Percentiles rank a stretch among this genome's conserved stretches.
phyloP scores from a whole-genome alignment of 1,284 basidiomycete genomes.

The Leccinum ponderosum region DNA sequence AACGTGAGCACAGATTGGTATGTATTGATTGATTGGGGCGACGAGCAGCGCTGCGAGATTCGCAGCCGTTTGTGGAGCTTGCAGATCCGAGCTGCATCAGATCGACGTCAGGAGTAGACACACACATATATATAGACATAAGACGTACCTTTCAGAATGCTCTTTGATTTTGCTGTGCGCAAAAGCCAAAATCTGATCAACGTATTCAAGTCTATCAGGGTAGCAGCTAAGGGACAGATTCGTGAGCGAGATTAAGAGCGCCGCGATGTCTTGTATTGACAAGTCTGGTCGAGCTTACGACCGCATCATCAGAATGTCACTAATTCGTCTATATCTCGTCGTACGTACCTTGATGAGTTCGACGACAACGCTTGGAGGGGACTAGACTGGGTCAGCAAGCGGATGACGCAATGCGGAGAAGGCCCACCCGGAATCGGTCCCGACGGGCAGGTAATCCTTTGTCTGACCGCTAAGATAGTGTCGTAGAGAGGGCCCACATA shows the following conservation, averaged over 20 bases:
- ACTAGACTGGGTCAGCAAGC: slow-evolving; percentile 40
- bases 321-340: too few relatives aligned
- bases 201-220: slow-evolving; percentile 92
- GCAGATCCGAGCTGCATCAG: slow-evolving; percentile 73
- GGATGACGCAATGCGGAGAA: too few relatives aligned
- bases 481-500: too few relatives aligned
- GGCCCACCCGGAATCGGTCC: too few relatives aligned
- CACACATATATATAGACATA: background rate
- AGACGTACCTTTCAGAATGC: slow-evolving; percentile 69
- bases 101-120: background rate
- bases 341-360: too few relatives aligned
- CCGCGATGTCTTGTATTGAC: too few relatives aligned
- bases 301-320: too few relatives aligned
- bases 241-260: too few relatives aligned
- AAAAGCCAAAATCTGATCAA: slow-evolving; percentile 90
- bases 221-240: slow-evolving; percentile 78
- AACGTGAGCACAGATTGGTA: slow-evolving; percentile 93
- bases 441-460: too few relatives aligned
- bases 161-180: slow-evolving; percentile 85
- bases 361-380: slow-evolving; percentile 54
- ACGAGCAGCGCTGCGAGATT: slow-evolving; percentile 89
- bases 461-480: too few relatives aligned
- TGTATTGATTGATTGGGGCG: too few relatives aligned
- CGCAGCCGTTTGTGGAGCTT: slow-evolving; percentile 80
- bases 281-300: too few relatives aligned